A percentile compares a stretch with the other conserved stretches of the same genome.
Evolutionary conservation across 2,329 filamentous ascomycete species (phyloP).

Genomic region (Fusarium sp.): DNA sequence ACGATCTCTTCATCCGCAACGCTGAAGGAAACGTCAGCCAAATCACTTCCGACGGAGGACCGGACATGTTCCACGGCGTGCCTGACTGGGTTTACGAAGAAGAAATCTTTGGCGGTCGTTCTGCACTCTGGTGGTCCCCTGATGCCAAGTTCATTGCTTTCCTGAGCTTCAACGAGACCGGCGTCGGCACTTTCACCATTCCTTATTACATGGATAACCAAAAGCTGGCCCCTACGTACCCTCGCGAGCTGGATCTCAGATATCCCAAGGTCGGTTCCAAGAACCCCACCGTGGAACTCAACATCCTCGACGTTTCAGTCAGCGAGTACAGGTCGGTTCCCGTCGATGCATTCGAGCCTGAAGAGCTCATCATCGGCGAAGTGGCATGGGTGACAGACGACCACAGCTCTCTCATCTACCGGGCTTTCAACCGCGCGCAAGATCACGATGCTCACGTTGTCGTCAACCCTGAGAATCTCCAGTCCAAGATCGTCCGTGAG

Average conservation of each 20-base stretch:
- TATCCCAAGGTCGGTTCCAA: conserved; percentile 75
- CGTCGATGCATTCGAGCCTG: conserved; percentile 65
- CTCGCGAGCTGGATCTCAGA: conserved; percentile 67
- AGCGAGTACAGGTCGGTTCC: conserved; percentile 56
- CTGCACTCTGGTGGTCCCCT: conserved; percentile 90
- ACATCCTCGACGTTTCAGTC: conserved; percentile 62
- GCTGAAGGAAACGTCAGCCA: conserved; percentile 61
- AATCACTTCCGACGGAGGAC: conserved; percentile 67
- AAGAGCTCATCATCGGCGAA: conserved; percentile 73
- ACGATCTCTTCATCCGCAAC: conserved; percentile 66
- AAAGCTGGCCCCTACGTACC: conserved; percentile 67
- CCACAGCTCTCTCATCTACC: conserved; percentile 69
- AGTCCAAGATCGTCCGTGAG: conserved; percentile 61
- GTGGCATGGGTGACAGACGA: conserved; percentile 71
- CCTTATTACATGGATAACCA: conserved; percentile 72
- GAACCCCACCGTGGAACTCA: conserved; percentile 71
- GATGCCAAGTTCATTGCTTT: conserved; percentile 90
- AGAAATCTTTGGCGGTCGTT: conserved; percentile 70
- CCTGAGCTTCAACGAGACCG: conserved; percentile 83
- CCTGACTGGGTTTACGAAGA: conserved; percentile 86
- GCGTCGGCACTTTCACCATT: conserved; percentile 71
- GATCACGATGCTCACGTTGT: conserved; percentile 69
- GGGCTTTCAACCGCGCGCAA: conserved; percentile 74
- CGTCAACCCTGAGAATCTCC: conserved; percentile 60
- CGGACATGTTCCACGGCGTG: conserved; percentile 70